A percentile compares a stretch with the other conserved stretches of the same genome.
Conservation (phyloP, 306 rosid species). For the Vigna angularis region DNA sequence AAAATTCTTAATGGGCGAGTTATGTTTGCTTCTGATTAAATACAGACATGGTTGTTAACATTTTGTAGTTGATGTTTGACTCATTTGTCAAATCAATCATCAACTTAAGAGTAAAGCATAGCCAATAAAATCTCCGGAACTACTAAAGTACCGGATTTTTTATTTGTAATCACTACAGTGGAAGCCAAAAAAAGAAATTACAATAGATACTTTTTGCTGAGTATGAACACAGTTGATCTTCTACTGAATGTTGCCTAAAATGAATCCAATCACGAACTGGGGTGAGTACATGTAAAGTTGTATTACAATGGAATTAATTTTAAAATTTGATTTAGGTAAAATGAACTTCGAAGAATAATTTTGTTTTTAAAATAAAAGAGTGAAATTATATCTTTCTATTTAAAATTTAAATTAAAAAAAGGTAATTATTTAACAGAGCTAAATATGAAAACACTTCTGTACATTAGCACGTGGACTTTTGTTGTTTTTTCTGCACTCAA, state of each 20-base stretch:
- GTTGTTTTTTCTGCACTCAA: too few species aligned
- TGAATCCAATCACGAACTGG: too few species aligned
- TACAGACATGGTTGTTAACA: background rate
- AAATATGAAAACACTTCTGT: too few species aligned
- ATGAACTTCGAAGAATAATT: background rate
- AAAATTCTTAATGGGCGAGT: background rate
- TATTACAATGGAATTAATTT: too few species aligned
- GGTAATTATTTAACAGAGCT: too few species aligned
- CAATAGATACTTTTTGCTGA: background rate
- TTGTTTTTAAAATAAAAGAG: too few species aligned
- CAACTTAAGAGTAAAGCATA: background rate
- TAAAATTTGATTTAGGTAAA: background rate
- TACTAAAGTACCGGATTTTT: background rate
- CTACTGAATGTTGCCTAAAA: background rate
- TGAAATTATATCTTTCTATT: too few species aligned
- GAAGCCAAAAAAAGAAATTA: too few species aligned
- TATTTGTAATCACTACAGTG: too few species aligned
- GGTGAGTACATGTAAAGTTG: too few species aligned
- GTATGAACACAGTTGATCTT: background rate
- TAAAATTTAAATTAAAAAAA: too few species aligned
- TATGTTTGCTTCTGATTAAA: constrained; percentile 3
- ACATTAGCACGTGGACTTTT: too few species aligned
- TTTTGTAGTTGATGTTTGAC: background rate
- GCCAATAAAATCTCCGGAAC: background rate
- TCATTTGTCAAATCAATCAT: background rate